Base-by-base conservation (phyloP, 352 stramenopile species). In the Labyrinthula sp. region DNA sequence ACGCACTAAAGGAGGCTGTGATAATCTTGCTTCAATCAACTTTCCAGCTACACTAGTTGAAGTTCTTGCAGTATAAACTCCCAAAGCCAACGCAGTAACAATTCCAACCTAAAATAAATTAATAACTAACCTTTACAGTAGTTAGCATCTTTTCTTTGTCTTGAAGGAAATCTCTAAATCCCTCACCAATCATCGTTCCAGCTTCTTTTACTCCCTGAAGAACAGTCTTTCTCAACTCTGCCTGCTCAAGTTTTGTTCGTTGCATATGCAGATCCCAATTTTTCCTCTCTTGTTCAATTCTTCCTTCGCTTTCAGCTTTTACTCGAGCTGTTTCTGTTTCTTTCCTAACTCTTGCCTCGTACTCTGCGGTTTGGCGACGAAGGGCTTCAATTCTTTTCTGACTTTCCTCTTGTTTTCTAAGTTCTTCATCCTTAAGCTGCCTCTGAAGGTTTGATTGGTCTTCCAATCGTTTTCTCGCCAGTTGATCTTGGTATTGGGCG, bases 181-280 rank as follows among this genome's bases (percentile, higher is more conserved):
- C 85, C 15, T 80, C 67, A 18, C 86, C 86, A 39, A 95, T 41
- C n/a, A 87, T 81, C 48, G 79, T 77, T 12, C 81, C 79, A 7
- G 79, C 80, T 50, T 95, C 72, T 49, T 86, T 73, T 62, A 97
- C 93, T 30, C 75, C 75, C 36, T 94, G 84, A 48, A 95, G 70
- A 30, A 96, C 75, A 1, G 79, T 94, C 69, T 92, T 75, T 28
- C 82, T 67, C 48, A 79, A 70, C 66, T 90, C 77, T 40, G 80
- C 81, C 15, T 78, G 77, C 36, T 89, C 77, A 56, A 92, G 65
- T 45, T 75, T 72, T 5, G 90, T 73, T 62, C 94, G 86, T 57
- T 94, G 78, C 14, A 95, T 62, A 62, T 92, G 83, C 33, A 98
- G 63, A 63, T 97, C 88, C 68, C 96, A 83, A 69, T 97, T 98